Evolutionary conservation across 306 rosid species (phyloP).

Genomic region (Corylus avellana): DNA sequence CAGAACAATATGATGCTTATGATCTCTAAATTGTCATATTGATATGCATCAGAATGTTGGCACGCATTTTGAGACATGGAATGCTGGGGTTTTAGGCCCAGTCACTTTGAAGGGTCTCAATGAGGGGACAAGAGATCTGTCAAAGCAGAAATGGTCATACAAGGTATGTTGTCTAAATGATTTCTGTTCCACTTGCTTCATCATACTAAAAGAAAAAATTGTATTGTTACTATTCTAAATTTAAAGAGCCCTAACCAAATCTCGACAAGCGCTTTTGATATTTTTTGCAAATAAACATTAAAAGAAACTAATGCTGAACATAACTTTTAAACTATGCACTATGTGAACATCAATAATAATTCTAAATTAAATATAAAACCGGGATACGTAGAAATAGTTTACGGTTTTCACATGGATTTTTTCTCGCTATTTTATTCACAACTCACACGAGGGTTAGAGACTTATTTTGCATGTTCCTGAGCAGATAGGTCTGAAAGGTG

Average conservation of each 20-base stretch:
- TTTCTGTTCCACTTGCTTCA: slow-evolving; percentile 4
- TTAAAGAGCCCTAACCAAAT: not conserved
- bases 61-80: slow-evolving; percentile 82
- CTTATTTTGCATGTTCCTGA: slow-evolving; percentile 26
- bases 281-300: not conserved
- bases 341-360: not conserved
- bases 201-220: not conserved
- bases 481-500: slow-evolving; percentile 89
- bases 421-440: not conserved
- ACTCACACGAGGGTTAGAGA: slow-evolving; percentile 1
- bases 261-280: not conserved
- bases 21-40: slow-evolving; percentile 16
- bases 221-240: no score
- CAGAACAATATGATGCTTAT: not conserved
- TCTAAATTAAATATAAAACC: not conserved
- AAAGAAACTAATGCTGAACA: not conserved
- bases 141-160: slow-evolving; percentile 82
- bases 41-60: slow-evolving; percentile 72
- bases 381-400: not conserved
- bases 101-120: slow-evolving; percentile 77
- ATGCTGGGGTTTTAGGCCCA: slow-evolving; percentile 91
- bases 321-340: not conserved
- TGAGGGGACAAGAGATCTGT: slow-evolving; percentile 86
- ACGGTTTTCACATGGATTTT: not conserved
- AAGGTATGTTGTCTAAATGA: slow-evolving; percentile 53